phyloP scores from a whole-genome alignment of 2,329 filamentous ascomycete genomes.

The Rachicladosporium sp. region DNA sequence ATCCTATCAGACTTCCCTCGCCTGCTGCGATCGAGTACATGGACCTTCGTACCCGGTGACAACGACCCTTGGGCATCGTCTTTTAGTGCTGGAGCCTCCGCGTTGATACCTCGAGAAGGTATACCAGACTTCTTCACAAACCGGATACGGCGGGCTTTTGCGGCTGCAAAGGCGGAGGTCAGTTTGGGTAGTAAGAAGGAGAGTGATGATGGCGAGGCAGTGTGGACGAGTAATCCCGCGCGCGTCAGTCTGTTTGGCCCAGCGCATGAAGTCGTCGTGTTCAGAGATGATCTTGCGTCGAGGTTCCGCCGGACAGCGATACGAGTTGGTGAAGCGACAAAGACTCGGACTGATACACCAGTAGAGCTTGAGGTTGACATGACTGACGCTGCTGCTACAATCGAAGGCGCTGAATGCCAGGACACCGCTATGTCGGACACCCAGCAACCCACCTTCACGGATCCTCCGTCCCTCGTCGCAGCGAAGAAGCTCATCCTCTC shows the following conservation, averaged over 20 bases:
- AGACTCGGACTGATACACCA: slow-evolving; percentile 22
- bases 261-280: slow-evolving; percentile 72
- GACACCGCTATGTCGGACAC: slow-evolving; percentile 10
- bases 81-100: slow-evolving; percentile 63
- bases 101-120: slow-evolving; percentile 54
- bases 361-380: not conserved
- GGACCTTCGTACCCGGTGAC: slow-evolving; percentile 89
- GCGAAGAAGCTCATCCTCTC: slow-evolving; percentile 63
- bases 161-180: slow-evolving; percentile 58
- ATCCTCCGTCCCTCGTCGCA: slow-evolving; percentile 5
- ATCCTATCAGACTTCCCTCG: slow-evolving; percentile 72
- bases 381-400: not conserved
- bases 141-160: slow-evolving; percentile 68
- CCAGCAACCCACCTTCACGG: too few relatives aligned
- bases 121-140: slow-evolving; percentile 87
- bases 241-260: slow-evolving; percentile 77
- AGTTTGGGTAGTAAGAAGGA: slow-evolving; percentile 34
- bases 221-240: slow-evolving; percentile 84
- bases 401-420: not conserved
- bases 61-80: slow-evolving; percentile 94
- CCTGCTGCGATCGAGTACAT: slow-evolving; percentile 66
- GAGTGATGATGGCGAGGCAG: slow-evolving; percentile 53
- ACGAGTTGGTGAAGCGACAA: slow-evolving; percentile 45
- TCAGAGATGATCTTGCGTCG: slow-evolving; percentile 74
- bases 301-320: slow-evolving; percentile 68